Evolutionary conservation across 257 asterid species (phyloP), one percentile per base, ranked within the genome.

Genomic region (Penstemon eatonii): DNA sequence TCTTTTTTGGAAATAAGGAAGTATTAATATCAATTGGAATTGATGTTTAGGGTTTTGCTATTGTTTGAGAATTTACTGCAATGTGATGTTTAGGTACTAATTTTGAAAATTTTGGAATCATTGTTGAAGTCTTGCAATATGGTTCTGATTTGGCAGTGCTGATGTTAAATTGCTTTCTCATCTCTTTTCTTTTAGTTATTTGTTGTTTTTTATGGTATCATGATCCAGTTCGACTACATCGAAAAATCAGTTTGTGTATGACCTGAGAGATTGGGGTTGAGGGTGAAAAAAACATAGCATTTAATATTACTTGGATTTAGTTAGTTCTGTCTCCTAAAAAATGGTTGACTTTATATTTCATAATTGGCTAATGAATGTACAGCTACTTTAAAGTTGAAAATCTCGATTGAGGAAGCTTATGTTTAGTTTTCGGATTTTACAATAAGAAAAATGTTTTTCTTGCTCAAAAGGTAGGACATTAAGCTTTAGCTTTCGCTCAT

Each of bases 21-120:
- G 33, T 25, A 1, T 25, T 25, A 1, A 25, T 41, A 40, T 19
- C 50, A 76, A 4, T 73, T 52, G 72, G 64, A 63, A 63, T 8
- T 63, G 60, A 65, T 58, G 63, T 1, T 73, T 71, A 60, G 75
- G 79, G 68, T 70, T 72, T 66, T 60, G 60, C 60, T 60, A 56
- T 75, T 72, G 47, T 50, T 33, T 71, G 6, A 6, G 53, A 74
- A 19, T 42, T 36, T 69, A 54, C 55, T 55, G 61, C 42, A 51
- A 33, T 74, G 33, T 55, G 8, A 19, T 36, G 3, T 49, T 10
- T 10, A 65, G 59, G 15, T 62, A 65, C 62, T 67, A 1, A 10
- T n/a, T 33, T 60, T 60, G 45, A 10, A 40, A 8, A n/a, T 64
- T 66, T 65, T 18, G 12, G 6, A 63, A 40, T 57, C 7, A 9